Percentiles rank a stretch among this genome's conserved stretches.
Evolutionary conservation across 176 grass and related monocot genomes (phyloP).

Genomic region (Carex cristatella): DNA sequence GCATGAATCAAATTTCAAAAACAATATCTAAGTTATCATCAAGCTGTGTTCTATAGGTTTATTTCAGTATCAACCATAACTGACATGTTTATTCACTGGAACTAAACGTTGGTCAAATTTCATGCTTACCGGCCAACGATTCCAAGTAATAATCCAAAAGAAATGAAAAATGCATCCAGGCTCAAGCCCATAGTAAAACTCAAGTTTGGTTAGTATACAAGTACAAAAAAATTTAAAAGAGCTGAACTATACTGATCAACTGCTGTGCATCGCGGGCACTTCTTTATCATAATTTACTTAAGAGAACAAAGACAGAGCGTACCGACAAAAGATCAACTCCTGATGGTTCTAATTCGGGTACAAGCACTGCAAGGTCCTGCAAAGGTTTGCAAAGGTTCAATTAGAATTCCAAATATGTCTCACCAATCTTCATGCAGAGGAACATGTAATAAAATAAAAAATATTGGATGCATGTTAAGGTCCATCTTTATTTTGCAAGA

Average conservation of each 20-base stretch:
- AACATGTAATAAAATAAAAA: not conserved
- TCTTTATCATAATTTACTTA: not conserved
- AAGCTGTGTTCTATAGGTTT: not conserved
- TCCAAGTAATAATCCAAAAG: not conserved
- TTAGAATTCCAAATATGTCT: not conserved
- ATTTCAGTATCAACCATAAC: not conserved
- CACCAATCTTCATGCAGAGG: not conserved
- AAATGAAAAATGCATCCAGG: not conserved
- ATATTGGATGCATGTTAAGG: not conserved
- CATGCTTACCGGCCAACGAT: not conserved
- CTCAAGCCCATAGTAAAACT: not conserved
- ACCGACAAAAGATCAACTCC: slow-evolving; percentile 86
- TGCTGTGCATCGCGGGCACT: not conserved
- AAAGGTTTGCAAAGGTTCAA: slow-evolving; percentile 25
- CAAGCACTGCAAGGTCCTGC: slow-evolving; percentile 54
- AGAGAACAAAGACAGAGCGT: slow-evolving; percentile 24
- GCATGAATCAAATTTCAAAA: slow-evolving; percentile 16
- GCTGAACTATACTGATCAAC: not conserved
- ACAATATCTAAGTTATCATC: not conserved
- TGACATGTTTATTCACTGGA: not conserved
- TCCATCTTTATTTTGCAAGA: not conserved
- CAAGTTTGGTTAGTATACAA: not conserved
- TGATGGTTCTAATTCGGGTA: slow-evolving; percentile 51
- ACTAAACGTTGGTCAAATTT: not conserved
- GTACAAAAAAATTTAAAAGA: not conserved